These are phyloP conservation scores for Iris pallida DNA, from an alignment of 116 monocot genomes.

Conservation along the genomic window DNA sequence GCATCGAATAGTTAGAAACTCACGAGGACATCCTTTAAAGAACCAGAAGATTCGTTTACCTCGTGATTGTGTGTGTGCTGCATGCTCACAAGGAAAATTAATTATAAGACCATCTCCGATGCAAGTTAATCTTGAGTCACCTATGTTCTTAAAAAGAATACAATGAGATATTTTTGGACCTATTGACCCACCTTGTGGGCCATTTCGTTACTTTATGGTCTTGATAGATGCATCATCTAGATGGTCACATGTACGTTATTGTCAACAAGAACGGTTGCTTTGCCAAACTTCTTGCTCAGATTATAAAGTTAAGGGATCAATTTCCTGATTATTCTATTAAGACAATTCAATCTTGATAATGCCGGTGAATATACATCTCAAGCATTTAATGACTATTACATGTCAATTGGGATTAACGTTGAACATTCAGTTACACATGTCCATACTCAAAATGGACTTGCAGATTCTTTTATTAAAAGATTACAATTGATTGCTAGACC, in stretches of 20 bases:
- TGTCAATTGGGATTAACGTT: neutral
- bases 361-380: neutral
- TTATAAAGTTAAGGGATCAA: neutral
- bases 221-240: no score
- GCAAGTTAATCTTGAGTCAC: no score
- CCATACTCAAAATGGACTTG: neutral
- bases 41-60: neutral
- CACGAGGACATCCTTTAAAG: neutral
- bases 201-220: no score
- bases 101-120: no score
- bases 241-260: no score
- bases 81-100: no score
- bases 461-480: neutral
- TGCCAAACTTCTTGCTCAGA: neutral
- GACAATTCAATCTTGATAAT: neutral
- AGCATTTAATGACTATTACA: neutral
- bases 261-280: no score
- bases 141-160: no score
- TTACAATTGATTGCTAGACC: neutral
- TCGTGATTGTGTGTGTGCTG: no score
- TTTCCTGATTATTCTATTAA: neutral
- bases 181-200: no score
- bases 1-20: neutral
- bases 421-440: no score
- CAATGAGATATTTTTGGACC: no score